Base-by-base conservation (phyloP, 176 grass and related monocot genomes). In the Eragrostis curvula region DNA sequence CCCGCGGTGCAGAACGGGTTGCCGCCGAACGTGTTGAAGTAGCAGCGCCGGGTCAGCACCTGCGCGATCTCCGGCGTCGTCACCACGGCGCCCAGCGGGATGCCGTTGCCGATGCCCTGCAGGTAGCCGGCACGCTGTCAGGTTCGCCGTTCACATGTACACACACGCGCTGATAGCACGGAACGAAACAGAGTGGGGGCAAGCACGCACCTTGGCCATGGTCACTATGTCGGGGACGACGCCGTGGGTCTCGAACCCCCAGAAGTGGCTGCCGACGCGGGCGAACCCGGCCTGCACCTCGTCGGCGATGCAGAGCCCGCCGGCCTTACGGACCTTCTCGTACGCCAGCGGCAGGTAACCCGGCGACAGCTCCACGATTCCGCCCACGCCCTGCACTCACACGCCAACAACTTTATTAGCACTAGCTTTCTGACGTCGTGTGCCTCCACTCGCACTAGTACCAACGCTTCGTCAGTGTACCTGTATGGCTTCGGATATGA, bases 21-120 rank as follows among this genome's bases (percentile, higher is more conserved):
- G 15, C 96, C 96, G 13, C 96, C 96, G 44, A 98, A 98, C 29
- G 96, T 98, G 79, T 98, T 98, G 79, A 95, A 98, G 85, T 98
- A 96, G 81, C 64, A 91, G 5, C 93, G 83, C n/a, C 82, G 77
- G 10, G 89, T 98, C 73, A 98, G 85, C 43, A 95, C 92, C 58
- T 87, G 75, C n/a, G 93, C 96, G 74, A 98, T 91, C 86, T 98
- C 93, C 66, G 86, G 82, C 65, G 96, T 98, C 4, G 96, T 98
- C 68, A 98, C 82, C 39, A 95, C 96, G 66, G 96, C 96, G 49
- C 96, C 96, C 10, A 98, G 79, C 12, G 93, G 96, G 70, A 98
- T 95, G 73, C 93, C 96, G 80, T 98, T 98, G 61, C 96, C 96
- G 84, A 98, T 98, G n/a, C 96, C 93, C 96, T 98, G 83, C 30